Base-by-base conservation (phyloP, 306 rosid genomes). In the Canavalia gladiata region DNA sequence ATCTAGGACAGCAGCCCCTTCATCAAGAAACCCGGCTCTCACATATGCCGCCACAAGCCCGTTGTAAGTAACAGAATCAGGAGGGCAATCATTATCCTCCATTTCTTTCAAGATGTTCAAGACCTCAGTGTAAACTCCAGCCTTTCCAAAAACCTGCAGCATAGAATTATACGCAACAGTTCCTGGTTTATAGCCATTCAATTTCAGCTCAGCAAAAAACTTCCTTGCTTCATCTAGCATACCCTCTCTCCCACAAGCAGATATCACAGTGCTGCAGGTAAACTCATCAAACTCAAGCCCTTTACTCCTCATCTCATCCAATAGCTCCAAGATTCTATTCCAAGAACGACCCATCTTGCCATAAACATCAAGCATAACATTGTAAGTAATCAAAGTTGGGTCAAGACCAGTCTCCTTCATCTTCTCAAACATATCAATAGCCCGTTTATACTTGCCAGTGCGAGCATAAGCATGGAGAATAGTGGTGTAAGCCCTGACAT, bases 261-360 rank as follows among this genome's bases (percentile, higher is more conserved):
- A 89, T 60, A 93, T 93, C 82, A 96, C 99, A 2, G 98, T 96
- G 72, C 97, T 93, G 68, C 97, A 92, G 0, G 99, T 93, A 81
- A 96, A 96, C 78, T 96, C 99, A 84, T 96, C 99, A 60, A 87
- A 91, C 72, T 89, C 84, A 35, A 93, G 89, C 35, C 97, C 91
- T 77, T 84, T 84, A 52, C 81, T 74, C 51, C 81, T 90, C 86
- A 96, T 93, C 85, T 93, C 97, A 87, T 88, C 94, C 94, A 96
- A 84, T 10, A 96, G 89, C 33, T 76, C 91, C 73, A 93, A 84
- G 72, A 96, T 90, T 18, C 77, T 84, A 78, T 68, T 59, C 99
- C 99, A 96, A 37, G 98, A 93, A 25, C 97, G 90, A 72, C 99
- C 99, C 99, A 90, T 96, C 85, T 90, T 96, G 67, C 99, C 99